Evolutionary conservation across 331 rosid genomes (phyloP).

Genomic region (Quercus phellos): DNA sequence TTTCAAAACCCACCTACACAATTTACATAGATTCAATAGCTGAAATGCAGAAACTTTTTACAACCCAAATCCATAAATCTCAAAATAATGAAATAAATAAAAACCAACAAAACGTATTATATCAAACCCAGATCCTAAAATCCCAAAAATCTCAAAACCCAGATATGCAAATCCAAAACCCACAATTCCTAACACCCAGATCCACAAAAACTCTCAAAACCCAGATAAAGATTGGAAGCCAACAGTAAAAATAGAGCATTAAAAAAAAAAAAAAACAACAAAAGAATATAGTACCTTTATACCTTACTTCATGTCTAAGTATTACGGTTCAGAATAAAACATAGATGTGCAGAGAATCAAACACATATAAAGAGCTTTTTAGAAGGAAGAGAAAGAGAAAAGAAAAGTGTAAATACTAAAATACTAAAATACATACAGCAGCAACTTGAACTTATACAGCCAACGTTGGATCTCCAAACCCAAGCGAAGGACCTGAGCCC

Average conservation of each 20-base stretch:
- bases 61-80: background rate
- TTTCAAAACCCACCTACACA: no score
- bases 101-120: constrained; percentile 17
- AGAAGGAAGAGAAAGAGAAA: no score
- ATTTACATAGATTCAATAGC: no score
- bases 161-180: constrained; percentile 6
- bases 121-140: constrained; percentile 10
- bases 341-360: background rate
- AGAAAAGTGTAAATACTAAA: no score
- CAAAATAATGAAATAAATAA: constrained; percentile 18
- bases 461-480: constrained; percentile 44
- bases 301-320: constrained; percentile 19
- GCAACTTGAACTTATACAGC: background rate
- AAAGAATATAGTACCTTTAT: constrained; percentile 32
- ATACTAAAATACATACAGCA: background rate
- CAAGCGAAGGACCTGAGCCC: constrained; percentile 63
- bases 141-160: constrained; percentile 3
- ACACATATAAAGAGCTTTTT: background rate
- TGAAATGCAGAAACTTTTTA: background rate
- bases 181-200: background rate
- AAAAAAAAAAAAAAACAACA: background rate
- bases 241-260: background rate
- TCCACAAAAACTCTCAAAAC: background rate
- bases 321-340: background rate
- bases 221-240: background rate